Evolutionary conservation across 345 rosid genomes (phyloP), one percentile per base, ranked within the genome.

Genomic region (Schrenkiella parvula): DNA sequence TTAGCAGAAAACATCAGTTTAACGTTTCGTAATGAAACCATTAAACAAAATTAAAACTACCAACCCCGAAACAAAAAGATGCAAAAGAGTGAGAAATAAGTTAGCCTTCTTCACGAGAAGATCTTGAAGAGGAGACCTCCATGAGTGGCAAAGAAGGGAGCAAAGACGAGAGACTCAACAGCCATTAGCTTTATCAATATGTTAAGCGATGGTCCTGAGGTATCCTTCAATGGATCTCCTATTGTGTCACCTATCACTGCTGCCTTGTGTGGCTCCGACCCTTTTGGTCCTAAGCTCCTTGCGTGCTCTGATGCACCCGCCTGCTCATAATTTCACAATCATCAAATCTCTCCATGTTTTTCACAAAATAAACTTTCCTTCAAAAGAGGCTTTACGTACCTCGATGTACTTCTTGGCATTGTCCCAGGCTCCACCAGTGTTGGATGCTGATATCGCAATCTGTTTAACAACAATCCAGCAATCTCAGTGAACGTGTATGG

Each of bases 351-450:
- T 47, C 26, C 11, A 47, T 47, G 3, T 9, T 37, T 11, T 46
- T 47, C 52, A 47, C 52, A 19, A 47, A 9, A 47, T 47, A 47
- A 1, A 19, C 11, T 17, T 8, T 41, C 22, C 22, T 19, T 53
- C 65, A 32, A 25, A 37, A 23, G 39, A 52, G 9, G 41, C 3
- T 18, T 70, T 13, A 8, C 63, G 15, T 31, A 87, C 96, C 97
- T 93, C 95, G n/a, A 91, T 93, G 78, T 91, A 93, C 78, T 93
- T 93, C 89, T 91, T 91, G 83, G 98, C 98, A 66, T 93, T 93
- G 70, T 93, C 98, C 98, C 97, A 93, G 8, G 98, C 98, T 14
- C 98, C 97, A 28, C 97, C 97, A 35, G 96, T 93, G 87, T 93
- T 93, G 5, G 98, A 93, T 38, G 98, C 96, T 65, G 98, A 93